These are phyloP conservation scores for Platanthera guangdongensis DNA, from an alignment of 106 monocot genomes.

Conservation along the genomic window DNA sequence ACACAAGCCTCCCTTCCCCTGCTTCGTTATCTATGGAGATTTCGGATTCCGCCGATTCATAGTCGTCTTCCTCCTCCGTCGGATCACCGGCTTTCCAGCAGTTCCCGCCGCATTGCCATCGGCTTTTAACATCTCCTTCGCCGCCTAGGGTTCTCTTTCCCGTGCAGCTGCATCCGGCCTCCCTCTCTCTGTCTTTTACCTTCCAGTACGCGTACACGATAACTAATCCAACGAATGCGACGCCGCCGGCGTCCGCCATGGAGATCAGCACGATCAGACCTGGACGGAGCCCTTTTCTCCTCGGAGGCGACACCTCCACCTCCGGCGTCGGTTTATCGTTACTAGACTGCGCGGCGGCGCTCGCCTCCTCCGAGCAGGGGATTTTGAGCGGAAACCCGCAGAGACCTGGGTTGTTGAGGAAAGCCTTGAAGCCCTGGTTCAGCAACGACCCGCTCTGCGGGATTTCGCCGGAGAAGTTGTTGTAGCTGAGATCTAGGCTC, in stretches of 20 bases:
- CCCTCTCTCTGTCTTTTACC: slow-evolving; percentile 25
- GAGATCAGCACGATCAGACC: slow-evolving; percentile 51
- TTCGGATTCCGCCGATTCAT: slow-evolving; percentile 2
- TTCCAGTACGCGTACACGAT: slow-evolving; percentile 67
- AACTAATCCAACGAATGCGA: slow-evolving; percentile 47
- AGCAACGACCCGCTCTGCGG: slow-evolving; percentile 40
- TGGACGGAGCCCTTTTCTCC: slow-evolving; percentile 19
- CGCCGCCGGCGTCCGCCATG: slow-evolving; percentile 45
- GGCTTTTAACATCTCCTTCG: background rate
- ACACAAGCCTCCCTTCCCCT: slow-evolving; percentile 38
- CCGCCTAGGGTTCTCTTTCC: slow-evolving; percentile 24
- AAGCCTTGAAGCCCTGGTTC: slow-evolving; percentile 40
- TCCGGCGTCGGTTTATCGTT: background rate
- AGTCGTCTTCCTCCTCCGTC: background rate
- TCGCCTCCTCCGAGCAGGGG: slow-evolving; percentile 19
- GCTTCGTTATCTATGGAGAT: background rate
- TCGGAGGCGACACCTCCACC: background rate
- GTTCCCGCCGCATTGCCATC: background rate
- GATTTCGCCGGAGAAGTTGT: slow-evolving; percentile 92
- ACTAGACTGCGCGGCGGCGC: background rate
- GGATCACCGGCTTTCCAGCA: background rate
- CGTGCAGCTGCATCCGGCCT: slow-evolving; percentile 19
- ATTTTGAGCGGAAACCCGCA: slow-evolving; percentile 64
- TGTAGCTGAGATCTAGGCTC: slow-evolving; percentile 63
- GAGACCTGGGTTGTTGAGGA: slow-evolving; percentile 48